These are phyloP conservation scores for Galerina marginata DNA, from an alignment of 768 basidiomycete species.

Conservation along the genomic window DNA sequence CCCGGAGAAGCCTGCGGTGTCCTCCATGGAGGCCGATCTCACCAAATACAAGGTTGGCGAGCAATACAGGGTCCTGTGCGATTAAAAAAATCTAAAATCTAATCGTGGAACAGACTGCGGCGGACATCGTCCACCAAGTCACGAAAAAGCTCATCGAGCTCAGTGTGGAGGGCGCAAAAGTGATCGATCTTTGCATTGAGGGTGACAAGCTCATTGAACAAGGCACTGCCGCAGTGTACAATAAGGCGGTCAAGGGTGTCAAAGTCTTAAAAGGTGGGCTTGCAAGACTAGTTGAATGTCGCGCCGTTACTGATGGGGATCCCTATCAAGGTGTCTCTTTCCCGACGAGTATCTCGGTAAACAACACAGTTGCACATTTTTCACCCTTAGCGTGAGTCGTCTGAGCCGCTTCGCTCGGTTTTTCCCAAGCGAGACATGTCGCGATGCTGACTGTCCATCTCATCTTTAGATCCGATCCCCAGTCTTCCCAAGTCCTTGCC, in stretches of 20 bases:
- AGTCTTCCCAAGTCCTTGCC: slow-evolving; percentile 68
- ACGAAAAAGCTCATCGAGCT: slow-evolving; percentile 84
- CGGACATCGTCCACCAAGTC: slow-evolving; percentile 86
- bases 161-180: slow-evolving; percentile 80
- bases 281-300: neutral
- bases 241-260: slow-evolving; percentile 87
- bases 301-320: neutral
- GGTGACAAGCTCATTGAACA: slow-evolving; percentile 94
- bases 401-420: slow-evolving; percentile 29
- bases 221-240: slow-evolving; percentile 84
- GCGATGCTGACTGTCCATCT: slow-evolving; percentile 3
- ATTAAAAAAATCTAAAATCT: slow-evolving; percentile 25
- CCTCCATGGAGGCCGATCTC: slow-evolving; percentile 73
- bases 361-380: slow-evolving; percentile 95
- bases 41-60: slow-evolving; percentile 83
- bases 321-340: slow-evolving; percentile 80
- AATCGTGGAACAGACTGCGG: slow-evolving; percentile 68
- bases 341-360: slow-evolving; percentile 92
- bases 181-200: slow-evolving; percentile 89
- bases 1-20: slow-evolving; percentile 52
- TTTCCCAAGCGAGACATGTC: slow-evolving; percentile 10
- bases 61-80: slow-evolving; percentile 17
- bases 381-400: slow-evolving; percentile 87
- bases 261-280: slow-evolving; percentile 84
- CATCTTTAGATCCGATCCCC: slow-evolving; percentile 69